A percentile compares a stretch with the other conserved stretches of the same genome.
phyloP scores from a whole-genome alignment of 202 grass and related monocot species.

The Setaria italica region DNA sequence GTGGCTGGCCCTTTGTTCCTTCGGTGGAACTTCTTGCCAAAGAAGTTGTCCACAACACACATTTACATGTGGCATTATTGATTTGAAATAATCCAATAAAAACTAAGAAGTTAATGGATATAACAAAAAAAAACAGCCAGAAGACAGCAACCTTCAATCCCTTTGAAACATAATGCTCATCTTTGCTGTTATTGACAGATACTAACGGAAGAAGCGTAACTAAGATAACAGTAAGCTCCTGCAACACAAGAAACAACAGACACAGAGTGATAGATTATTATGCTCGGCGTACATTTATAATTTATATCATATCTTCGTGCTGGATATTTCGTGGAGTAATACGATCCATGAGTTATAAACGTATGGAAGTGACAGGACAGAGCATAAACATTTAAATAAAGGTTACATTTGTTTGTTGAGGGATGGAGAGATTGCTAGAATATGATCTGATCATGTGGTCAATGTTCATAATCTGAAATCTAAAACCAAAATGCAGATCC shows the following conservation, averaged over 20 bases:
- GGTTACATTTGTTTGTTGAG: background rate
- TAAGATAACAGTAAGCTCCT: constrained; percentile 82
- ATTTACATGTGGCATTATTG: constrained; percentile 19
- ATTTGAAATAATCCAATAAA: constrained; percentile 9
- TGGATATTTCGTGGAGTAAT: constrained; percentile 22
- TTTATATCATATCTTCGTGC: background rate
- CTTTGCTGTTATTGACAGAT: constrained; percentile 68
- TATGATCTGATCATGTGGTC: background rate
- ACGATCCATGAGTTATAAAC: constrained; percentile 8
- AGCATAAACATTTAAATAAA: constrained; percentile 10
- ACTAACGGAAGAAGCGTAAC: constrained; percentile 83
- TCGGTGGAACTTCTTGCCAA: too few species aligned
- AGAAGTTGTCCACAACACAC: too few species aligned
- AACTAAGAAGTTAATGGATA: constrained; percentile 17
- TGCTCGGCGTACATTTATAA: constrained; percentile 20
- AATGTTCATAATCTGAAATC: constrained; percentile 10
- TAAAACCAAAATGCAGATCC: constrained; percentile 1
- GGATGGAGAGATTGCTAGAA: background rate
- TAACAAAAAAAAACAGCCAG: constrained; percentile 22
- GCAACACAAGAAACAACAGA: constrained; percentile 47
- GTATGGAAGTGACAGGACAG: constrained; percentile 17
- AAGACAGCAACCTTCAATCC: constrained; percentile 72
- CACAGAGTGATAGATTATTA: constrained; percentile 18
- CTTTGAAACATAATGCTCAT: constrained; percentile 76
- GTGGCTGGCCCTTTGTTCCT: too few species aligned